These are phyloP conservation scores for Delphinella strobiligena DNA, from an alignment of 2,329 filamentous ascomycete genomes.

Conservation along the genomic window DNA sequence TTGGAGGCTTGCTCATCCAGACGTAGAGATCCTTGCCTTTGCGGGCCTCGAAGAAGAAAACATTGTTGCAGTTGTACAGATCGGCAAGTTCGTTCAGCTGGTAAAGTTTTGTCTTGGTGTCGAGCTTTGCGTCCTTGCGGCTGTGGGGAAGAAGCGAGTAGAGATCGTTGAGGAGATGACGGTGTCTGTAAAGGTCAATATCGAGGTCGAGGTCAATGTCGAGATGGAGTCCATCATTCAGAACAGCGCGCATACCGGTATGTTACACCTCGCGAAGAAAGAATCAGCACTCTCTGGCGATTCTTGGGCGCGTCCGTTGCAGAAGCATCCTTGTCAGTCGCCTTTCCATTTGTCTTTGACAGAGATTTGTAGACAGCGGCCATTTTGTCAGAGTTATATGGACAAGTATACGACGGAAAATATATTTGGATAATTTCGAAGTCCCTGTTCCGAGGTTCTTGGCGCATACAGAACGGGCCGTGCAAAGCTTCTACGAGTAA, in stretches of 20 bases:
- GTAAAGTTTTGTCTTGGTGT: constrained; percentile 80
- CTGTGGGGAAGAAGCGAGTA: constrained; percentile 80
- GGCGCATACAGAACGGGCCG: too few species aligned
- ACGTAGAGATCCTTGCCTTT: constrained; percentile 92
- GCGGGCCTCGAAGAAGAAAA: constrained; percentile 88
- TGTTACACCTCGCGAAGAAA: constrained; percentile 86
- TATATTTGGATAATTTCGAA: not conserved
- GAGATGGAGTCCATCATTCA: not conserved
- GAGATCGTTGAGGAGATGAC: constrained; percentile 84
- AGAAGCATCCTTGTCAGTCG: constrained; percentile 19
- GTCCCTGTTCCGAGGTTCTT: too few species aligned
- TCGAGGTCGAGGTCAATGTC: not conserved
- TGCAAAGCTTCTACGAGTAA: too few species aligned
- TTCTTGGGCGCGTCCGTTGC: constrained; percentile 25
- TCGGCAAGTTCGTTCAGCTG: constrained; percentile 65
- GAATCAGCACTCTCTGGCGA: constrained; percentile 61
- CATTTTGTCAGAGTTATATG: constrained; percentile 25
- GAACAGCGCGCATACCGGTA: constrained; percentile 56
- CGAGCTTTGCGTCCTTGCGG: constrained; percentile 90
- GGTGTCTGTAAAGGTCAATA: constrained; percentile 50
- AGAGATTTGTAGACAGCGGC: constrained; percentile 46
- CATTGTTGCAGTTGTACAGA: constrained; percentile 88
- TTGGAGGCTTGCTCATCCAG: constrained; percentile 86
- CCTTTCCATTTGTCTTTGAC: constrained; percentile 24
- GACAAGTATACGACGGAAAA: constrained; percentile 1